Evolutionary conservation across 805 yeast genomes (phyloP).

Genomic region (Nakazawaea siamensis): DNA sequence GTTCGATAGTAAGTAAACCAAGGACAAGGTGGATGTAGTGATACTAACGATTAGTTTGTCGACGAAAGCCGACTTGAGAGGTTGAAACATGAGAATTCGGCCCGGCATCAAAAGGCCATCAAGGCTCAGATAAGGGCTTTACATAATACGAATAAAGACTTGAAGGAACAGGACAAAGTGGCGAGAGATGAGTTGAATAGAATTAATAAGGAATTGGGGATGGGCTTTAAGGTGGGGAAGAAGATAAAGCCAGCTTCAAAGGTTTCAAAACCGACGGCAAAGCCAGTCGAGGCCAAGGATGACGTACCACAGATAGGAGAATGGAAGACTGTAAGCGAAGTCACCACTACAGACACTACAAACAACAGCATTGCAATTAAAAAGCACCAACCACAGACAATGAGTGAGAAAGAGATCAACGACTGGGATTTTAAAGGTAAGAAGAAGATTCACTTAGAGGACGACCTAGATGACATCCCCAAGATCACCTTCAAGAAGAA

Average conservation of each 20-base stretch:
- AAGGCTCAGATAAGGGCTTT: constrained; percentile 4
- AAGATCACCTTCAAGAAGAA: constrained; percentile 2
- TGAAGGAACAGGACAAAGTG: neutral
- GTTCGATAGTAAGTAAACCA: constrained; percentile 7
- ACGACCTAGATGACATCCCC: neutral
- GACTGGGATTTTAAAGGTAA: constrained; percentile 4
- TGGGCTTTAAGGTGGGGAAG: neutral
- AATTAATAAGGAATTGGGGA: constrained; percentile 4
- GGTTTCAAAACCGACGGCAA: neutral
- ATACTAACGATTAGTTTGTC: constrained; percentile 4
- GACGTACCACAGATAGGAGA: neutral
- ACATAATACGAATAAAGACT: constrained; percentile 3
- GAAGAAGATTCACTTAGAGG: too few species aligned
- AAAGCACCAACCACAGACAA: neutral
- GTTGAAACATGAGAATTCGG: constrained; percentile 8
- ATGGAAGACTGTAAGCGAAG: neutral
- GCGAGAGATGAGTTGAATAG: constrained; percentile 3
- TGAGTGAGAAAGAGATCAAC: constrained; percentile 5
- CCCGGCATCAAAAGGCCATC: constrained; percentile 7
- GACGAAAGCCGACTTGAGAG: constrained; percentile 3
- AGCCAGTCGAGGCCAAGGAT: neutral
- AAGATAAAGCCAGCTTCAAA: neutral
- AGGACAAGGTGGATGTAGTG: too few species aligned
- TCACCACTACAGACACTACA: neutral
- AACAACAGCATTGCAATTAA: neutral